Evolutionary conservation across 345 rosid species (phyloP).

Genomic region (Conringia planisiliqua): DNA sequence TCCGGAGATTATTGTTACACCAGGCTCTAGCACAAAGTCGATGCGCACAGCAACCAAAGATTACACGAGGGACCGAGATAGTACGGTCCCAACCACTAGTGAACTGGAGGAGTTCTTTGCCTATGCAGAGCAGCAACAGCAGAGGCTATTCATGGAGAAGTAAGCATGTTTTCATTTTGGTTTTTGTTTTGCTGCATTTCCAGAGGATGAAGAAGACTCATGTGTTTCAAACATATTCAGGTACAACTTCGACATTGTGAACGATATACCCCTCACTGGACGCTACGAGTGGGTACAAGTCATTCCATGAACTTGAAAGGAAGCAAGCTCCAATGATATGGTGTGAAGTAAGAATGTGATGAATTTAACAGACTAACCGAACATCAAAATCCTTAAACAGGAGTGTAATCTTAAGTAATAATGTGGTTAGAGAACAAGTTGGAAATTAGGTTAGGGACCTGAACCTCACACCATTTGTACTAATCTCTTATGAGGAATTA

Average conservation of each 20-base stretch:
- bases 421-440: slow-evolving; percentile 30
- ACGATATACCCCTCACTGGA: slow-evolving; percentile 67
- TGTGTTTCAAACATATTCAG: slow-evolving; percentile 32
- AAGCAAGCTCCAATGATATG: slow-evolving; percentile 8
- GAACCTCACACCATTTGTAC: slow-evolving; percentile 34
- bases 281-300: slow-evolving; percentile 77
- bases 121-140: slow-evolving; percentile 57
- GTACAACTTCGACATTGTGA: slow-evolving; percentile 79
- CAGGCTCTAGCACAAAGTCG: slow-evolving; percentile 51
- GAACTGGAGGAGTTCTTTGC: slow-evolving; percentile 80
- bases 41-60: slow-evolving; percentile 19
- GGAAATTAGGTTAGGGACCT: slow-evolving; percentile 23
- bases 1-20: slow-evolving; percentile 35
- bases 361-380: slow-evolving; percentile 35
- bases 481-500: slow-evolving; percentile 18
- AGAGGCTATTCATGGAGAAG: slow-evolving; percentile 60
- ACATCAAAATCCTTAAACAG: slow-evolving; percentile 12
- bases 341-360: slow-evolving; percentile 27
- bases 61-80: slow-evolving; percentile 31
- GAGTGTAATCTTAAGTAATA: slow-evolving; percentile 30
- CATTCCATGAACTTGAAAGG: slow-evolving; percentile 35
- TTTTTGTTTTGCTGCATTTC: background rate
- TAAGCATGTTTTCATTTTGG: slow-evolving; percentile 23
- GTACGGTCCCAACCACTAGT: slow-evolving; percentile 35
- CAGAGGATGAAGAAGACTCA: background rate